Base-by-base conservation (phyloP, 2,329 filamentous ascomycete species). In the Aspergillus bombycis region DNA sequence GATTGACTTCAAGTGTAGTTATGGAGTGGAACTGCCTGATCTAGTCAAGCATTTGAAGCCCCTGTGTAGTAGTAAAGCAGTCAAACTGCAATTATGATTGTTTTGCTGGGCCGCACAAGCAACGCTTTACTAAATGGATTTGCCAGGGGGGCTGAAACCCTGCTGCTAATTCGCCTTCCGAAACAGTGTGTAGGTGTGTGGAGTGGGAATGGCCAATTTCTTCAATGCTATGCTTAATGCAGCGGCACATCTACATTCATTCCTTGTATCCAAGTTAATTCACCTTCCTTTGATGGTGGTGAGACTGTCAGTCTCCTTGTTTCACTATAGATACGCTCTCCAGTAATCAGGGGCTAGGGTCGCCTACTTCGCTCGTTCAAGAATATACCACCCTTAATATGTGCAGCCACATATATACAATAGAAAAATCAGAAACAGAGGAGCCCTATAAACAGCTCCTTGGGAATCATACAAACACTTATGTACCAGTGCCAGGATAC, bases 401-500 rank as follows among this genome's bases (percentile, higher is more conserved):
- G 19, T 52, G 48, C 48, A 52, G 28, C 32, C 30, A 32, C 48
- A 28, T 52, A 52, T 52, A 52, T 34, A 52, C 48, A 52, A 52
- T 52, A n/a, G 30, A 52, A 52, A 19, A n/a, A 26, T 38, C 21
- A 55, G 28, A 55, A 53, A 55, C 52, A 55, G 52, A 55, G 52
- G 52, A 55, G 52, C 32, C n/a, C n/a, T 30, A 54, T 54, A 55
- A 26, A 55, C 32, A 16, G 21, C 52, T 38, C 52, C 52, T 55
- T 55, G 52, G 52, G 52, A 55, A 55, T 55, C 52, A 55, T 55
- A 55, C 52, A 55, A 55, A 36, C 34, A 55, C 11, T 38, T 55
- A 38, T 55, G 52, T 55, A 38, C 52, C 30, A 38, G 52, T 55
- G 32, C 52, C 52, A 55, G 21, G 21, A 38, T 38, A 38, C 32